Conservation (phyloP, 352 stramenopile species). For the Phytophthora pisi region DNA sequence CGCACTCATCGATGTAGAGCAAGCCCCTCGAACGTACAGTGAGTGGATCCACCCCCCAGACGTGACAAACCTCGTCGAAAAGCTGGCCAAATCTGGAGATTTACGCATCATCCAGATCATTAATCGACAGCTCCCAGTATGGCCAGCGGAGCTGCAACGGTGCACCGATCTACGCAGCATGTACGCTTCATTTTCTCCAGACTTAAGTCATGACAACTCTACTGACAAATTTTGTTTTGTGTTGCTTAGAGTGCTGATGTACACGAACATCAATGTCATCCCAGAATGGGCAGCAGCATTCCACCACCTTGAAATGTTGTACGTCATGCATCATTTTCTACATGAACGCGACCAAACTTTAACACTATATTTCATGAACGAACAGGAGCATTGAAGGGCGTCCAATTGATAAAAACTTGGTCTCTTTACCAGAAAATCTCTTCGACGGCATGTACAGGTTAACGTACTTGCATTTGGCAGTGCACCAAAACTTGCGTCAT, state of each 20-base stretch:
- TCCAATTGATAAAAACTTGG: slow-evolving; percentile 12
- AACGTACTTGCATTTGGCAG: slow-evolving; percentile 29
- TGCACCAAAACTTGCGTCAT: slow-evolving; percentile 13
- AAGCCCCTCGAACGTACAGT: slow-evolving; percentile 17
- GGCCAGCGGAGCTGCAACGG: slow-evolving; percentile 20
- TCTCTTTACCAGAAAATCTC: slow-evolving; percentile 23
- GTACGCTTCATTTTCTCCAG: slow-evolving; percentile 1
- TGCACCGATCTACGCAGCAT: slow-evolving; percentile 25
- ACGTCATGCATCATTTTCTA: background rate
- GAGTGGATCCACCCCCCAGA: slow-evolving; percentile 19
- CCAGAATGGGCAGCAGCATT: slow-evolving; percentile 24
- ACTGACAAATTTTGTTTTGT: background rate
- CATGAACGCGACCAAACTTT: background rate
- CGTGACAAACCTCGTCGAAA: slow-evolving; percentile 9
- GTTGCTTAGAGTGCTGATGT: slow-evolving; percentile 15
- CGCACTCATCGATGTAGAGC: slow-evolving; percentile 35
- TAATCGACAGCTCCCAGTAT: slow-evolving; percentile 17
- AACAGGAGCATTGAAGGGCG: slow-evolving; percentile 34
- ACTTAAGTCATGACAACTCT: background rate
- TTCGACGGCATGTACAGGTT: slow-evolving; percentile 35
- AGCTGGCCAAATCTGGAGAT: slow-evolving; percentile 23
- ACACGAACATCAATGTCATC: slow-evolving; percentile 25
- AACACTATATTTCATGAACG: background rate
- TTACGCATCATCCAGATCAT: slow-evolving; percentile 33
- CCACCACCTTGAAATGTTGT: slow-evolving; percentile 33